Evolutionary conservation across 306 rosid species (phyloP), one percentile per base, ranked within the genome.

Genomic region (Cicer chorassanicum): DNA sequence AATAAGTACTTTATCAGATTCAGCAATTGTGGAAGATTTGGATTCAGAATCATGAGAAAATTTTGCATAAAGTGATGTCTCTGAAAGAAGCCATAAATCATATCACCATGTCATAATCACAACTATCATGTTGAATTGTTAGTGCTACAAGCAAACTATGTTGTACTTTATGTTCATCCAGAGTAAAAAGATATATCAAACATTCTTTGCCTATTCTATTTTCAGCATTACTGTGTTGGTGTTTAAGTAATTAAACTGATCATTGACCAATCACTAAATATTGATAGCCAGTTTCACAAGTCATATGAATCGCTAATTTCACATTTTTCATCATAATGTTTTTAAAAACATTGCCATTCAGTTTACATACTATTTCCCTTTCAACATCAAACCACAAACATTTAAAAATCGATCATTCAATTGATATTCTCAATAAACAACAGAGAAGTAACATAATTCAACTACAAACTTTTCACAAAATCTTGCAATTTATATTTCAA

Each of bases 1-100:
- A 80, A 84, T 85, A 59, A 89, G 89, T 36, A 88, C 81, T 80
- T 92, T 88, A 72, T 89, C 86, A 18, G 97, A 89, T 43, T 90
- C 89, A 68, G 97, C 80, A 34, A 86, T 82, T 1, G 68, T 75
- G 70, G 89, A 81, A 59, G 97, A 88, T 38, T 80, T 59, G 50
- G 88, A 79, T 67, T 90, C 91, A 73, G 99, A 90, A 80, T 90
- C 93, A 40, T 45, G 83, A 24, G 88, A 83, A 73, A 84, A 63
- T 68, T 87, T 95, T 76, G 81, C 82, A 15, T 79, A 77, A 77
- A 81, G 87, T 71, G 79, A 83, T 86, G 82, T 92, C 77, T 96
- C 98, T 92, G 78, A 77, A 83, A 86, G 77, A 71, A 78, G 46
- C 34, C 78, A 83, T 41, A 73, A 65, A 73, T 49, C 45, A 76